These are phyloP conservation scores for Magnusiomyces suaveolens DNA, from an alignment of 1,139 yeast species.

Conservation along the genomic window DNA sequence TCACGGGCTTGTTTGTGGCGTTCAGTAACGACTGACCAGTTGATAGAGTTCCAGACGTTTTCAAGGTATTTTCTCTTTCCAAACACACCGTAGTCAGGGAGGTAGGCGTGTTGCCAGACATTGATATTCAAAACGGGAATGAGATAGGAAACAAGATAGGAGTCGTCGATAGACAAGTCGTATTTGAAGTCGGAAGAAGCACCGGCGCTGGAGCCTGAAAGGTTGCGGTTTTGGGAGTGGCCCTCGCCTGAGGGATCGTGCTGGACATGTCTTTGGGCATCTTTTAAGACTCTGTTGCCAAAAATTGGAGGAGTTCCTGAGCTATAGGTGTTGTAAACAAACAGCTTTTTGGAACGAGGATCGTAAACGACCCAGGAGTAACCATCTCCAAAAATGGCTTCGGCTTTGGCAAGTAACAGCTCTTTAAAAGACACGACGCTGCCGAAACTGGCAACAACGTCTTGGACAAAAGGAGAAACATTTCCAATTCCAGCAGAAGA, in stretches of 20 bases:
- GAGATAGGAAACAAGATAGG: slow-evolving; percentile 6
- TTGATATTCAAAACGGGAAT: slow-evolving; percentile 70
- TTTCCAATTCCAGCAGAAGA: slow-evolving; percentile 8
- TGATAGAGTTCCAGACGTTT: slow-evolving; percentile 66
- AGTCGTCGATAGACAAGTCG: neutral
- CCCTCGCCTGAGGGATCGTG: too few relatives aligned
- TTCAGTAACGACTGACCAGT: slow-evolving; percentile 65
- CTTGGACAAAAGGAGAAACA: slow-evolving; percentile 13
- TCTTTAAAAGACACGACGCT: slow-evolving; percentile 45
- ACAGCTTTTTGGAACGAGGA: slow-evolving; percentile 42
- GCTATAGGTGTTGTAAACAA: slow-evolving; percentile 59
- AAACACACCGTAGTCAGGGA: slow-evolving; percentile 74
- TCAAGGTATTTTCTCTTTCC: slow-evolving; percentile 70
- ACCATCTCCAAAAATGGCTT: slow-evolving; percentile 63
- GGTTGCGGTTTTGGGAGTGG: neutral
- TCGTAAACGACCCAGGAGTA: slow-evolving; percentile 76
- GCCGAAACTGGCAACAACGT: slow-evolving; percentile 32
- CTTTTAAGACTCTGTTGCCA: slow-evolving; percentile 20
- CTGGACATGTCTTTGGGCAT: neutral
- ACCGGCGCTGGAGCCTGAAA: neutral
- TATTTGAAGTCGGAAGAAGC: neutral
- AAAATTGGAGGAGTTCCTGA: slow-evolving; percentile 85
- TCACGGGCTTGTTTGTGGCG: neutral
- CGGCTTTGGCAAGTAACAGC: slow-evolving; percentile 49
- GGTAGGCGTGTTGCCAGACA: slow-evolving; percentile 80